phyloP scores from a whole-genome alignment of 768 basidiomycete genomes.

The Lentinula detonsa region DNA sequence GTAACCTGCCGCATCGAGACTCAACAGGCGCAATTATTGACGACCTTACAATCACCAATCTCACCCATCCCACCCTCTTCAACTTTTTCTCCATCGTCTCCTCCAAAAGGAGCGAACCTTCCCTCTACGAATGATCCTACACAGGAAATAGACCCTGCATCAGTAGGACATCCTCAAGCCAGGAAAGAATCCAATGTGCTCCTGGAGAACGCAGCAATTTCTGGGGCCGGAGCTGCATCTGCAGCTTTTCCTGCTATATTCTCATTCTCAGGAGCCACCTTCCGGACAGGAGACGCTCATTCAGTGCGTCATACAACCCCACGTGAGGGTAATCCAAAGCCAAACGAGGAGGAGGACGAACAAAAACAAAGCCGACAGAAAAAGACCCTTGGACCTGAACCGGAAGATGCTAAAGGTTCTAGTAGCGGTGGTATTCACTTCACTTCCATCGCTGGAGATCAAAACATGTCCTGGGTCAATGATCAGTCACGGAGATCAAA shows the following conservation, averaged over 20 bases:
- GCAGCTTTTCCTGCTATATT: constrained; percentile 5
- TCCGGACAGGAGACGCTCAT: background rate
- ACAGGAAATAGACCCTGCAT: too few relatives aligned
- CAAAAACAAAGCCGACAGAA: background rate
- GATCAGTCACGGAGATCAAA: background rate
- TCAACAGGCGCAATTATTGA: background rate
- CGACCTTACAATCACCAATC: background rate
- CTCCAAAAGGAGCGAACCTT: background rate
- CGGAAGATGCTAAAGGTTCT: background rate
- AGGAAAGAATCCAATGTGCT: background rate
- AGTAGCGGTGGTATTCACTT: background rate
- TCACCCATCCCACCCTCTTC: background rate
- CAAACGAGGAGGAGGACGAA: background rate
- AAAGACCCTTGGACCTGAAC: background rate
- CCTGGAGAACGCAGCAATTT: background rate
- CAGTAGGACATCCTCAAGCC: background rate
- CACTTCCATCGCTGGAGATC: background rate
- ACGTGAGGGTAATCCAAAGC: background rate
- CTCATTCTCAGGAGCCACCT: background rate
- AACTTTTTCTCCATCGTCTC: background rate
- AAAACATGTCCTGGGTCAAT: background rate
- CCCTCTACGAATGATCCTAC: background rate
- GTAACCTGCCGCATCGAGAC: background rate
- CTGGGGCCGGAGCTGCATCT: background rate
- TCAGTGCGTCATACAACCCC: background rate